Evolutionary conservation across 2,329 filamentous ascomycete species (phyloP).

Genomic region (Harringtonia lauricola): DNA sequence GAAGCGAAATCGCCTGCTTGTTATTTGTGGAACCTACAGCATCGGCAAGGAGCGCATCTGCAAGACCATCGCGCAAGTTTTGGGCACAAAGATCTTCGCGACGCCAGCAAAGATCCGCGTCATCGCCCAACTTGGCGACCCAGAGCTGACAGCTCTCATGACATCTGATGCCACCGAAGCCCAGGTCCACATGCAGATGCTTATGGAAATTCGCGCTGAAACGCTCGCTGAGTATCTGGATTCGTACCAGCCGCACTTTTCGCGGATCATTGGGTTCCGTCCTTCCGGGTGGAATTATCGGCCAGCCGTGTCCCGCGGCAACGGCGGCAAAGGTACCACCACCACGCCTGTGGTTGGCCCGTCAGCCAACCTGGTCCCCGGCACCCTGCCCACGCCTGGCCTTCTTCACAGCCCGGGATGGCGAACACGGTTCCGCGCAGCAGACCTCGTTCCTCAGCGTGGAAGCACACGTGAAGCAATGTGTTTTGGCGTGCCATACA

Average conservation of each 20-base stretch:
- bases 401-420: slow-evolving; percentile 54
- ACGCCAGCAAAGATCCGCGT: slow-evolving; percentile 74
- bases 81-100: slow-evolving; percentile 83
- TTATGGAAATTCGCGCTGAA: slow-evolving; percentile 88
- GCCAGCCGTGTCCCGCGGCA: slow-evolving; percentile 49
- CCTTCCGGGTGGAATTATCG: slow-evolving; percentile 93
- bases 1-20: slow-evolving; percentile 58
- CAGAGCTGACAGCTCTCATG: slow-evolving; percentile 65
- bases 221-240: slow-evolving; percentile 84
- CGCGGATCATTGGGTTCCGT: slow-evolving; percentile 78
- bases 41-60: slow-evolving; percentile 98
- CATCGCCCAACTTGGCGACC: slow-evolving; percentile 73
- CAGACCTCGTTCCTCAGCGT: slow-evolving; percentile 68
- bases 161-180: slow-evolving; percentile 73
- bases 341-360: slow-evolving; percentile 33
- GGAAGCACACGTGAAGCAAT: slow-evolving; percentile 73
- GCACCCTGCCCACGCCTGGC: slow-evolving; percentile 35
- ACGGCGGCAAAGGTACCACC: slow-evolving; percentile 35
- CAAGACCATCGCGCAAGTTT: slow-evolving; percentile 76
- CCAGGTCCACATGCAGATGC: slow-evolving; percentile 94
- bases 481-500: slow-evolving; percentile 92
- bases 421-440: slow-evolving; percentile 60
- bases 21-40: slow-evolving; percentile 92
- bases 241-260: slow-evolving; percentile 70
- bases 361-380: slow-evolving; percentile 37